A percentile compares a stretch with the other conserved stretches of the same genome.
Evolutionary conservation across 768 basidiomycete species (phyloP).

Genomic region (Butyriboletus loyo): DNA sequence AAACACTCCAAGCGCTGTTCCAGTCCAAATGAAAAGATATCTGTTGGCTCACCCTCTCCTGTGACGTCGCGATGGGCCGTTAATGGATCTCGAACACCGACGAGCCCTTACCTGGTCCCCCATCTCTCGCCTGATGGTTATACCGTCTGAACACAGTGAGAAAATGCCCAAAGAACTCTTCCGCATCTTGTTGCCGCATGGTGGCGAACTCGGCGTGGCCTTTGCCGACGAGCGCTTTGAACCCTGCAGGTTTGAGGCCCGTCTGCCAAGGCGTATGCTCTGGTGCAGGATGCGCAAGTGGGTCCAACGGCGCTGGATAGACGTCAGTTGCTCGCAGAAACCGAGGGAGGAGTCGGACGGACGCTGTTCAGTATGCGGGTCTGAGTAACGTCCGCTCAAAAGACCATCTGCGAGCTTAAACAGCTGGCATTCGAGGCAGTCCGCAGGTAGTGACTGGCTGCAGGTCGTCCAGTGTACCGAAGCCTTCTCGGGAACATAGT

Average conservation of each 20-base stretch:
- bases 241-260: slow-evolving; percentile 76
- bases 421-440: slow-evolving; percentile 95
- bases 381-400: slow-evolving; percentile 87
- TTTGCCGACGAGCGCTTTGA: slow-evolving; percentile 88
- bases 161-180: slow-evolving; percentile 88
- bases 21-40: slow-evolving; percentile 73
- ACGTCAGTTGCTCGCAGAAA: slow-evolving; percentile 7
- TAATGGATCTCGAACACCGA: neutral
- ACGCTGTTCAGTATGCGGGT: slow-evolving; percentile 43
- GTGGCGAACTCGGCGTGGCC: slow-evolving; percentile 94
- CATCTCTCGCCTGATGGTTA: slow-evolving; percentile 43
- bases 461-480: slow-evolving; percentile 60
- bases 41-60: slow-evolving; percentile 58
- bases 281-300: slow-evolving; percentile 29
- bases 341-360: slow-evolving; percentile 1
- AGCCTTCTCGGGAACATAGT: slow-evolving; percentile 31
- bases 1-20: slow-evolving; percentile 87
- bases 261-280: slow-evolving; percentile 49
- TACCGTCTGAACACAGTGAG: slow-evolving; percentile 70
- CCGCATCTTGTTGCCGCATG: slow-evolving; percentile 96
- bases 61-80: neutral
- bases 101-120: slow-evolving; percentile 32
- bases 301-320: slow-evolving; percentile 27
- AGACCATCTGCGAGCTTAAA: slow-evolving; percentile 90
- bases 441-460: slow-evolving; percentile 63